Conservation (phyloP, 208 protist genomes). For the Leishmania turanica region DNA sequence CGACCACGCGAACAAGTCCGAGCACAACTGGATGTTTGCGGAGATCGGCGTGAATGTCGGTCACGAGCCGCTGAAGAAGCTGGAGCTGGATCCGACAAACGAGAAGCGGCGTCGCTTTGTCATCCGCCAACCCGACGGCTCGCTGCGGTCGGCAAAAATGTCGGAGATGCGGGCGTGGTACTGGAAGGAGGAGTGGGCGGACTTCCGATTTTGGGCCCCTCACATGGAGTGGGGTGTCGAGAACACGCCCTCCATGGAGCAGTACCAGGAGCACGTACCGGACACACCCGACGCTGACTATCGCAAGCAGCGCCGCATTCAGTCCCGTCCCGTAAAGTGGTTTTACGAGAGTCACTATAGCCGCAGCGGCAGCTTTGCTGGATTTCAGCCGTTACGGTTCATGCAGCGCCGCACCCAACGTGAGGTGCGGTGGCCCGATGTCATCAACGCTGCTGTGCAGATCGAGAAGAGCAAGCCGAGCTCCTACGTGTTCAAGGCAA, state of each 20-base stretch:
- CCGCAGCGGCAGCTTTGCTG: slow-evolving; percentile 89
- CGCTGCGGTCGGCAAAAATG: slow-evolving; percentile 94
- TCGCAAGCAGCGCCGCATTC: slow-evolving; percentile 90
- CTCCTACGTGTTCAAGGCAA: slow-evolving; percentile 90
- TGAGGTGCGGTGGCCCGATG: slow-evolving; percentile 91
- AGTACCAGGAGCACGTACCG: slow-evolving; percentile 93
- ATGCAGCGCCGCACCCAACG: slow-evolving; percentile 92
- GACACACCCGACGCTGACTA: slow-evolving; percentile 91
- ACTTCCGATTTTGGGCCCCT: slow-evolving; percentile 94
- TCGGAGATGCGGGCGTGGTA: slow-evolving; percentile 96
- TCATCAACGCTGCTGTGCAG: slow-evolving; percentile 90
- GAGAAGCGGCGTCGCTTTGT: slow-evolving; percentile 93
- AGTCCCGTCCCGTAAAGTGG: slow-evolving; percentile 93
- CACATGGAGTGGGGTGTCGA: slow-evolving; percentile 95
- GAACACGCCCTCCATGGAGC: slow-evolving; percentile 90
- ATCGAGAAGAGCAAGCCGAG: slow-evolving; percentile 84
- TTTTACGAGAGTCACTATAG: slow-evolving; percentile 96
- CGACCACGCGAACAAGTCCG: slow-evolving; percentile 91
- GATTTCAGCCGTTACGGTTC: slow-evolving; percentile 88
- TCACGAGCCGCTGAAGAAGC: slow-evolving; percentile 92
- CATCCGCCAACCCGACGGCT: slow-evolving; percentile 92
- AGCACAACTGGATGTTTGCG: slow-evolving; percentile 96
- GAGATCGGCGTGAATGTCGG: slow-evolving; percentile 95
- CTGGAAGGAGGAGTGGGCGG: slow-evolving; percentile 95
- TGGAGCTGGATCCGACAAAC: slow-evolving; percentile 93